Conservation (phyloP, 257 asterid genomes). For the Thymus mandschuricus region DNA sequence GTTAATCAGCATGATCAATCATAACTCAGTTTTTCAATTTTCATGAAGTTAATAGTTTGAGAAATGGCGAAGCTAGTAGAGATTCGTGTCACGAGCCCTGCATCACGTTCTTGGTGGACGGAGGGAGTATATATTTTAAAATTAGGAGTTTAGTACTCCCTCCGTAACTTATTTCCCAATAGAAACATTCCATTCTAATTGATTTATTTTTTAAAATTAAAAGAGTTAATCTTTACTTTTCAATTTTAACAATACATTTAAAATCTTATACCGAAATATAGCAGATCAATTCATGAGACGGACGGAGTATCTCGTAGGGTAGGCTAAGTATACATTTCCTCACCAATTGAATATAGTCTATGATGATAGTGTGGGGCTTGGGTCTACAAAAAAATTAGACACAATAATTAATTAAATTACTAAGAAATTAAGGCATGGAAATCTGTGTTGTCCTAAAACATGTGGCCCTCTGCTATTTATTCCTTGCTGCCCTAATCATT, state of each 20-base stretch:
- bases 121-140: background rate
- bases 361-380: background rate
- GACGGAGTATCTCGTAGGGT: no score
- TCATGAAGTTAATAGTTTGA: no score
- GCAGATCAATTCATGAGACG: no score
- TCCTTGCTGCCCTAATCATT: conserved; percentile 4
- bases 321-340: background rate
- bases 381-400: conserved; percentile 1
- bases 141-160: background rate
- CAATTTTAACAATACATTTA: no score
- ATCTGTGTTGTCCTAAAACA: conserved; percentile 23
- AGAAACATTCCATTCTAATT: no score
- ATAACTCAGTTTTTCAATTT: no score
- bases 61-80: no score
- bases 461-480: conserved; percentile 18
- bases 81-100: no score
- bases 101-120: background rate
- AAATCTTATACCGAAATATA: no score
- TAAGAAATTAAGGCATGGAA: conserved; percentile 11
- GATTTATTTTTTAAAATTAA: background rate
- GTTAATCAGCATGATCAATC: no score
- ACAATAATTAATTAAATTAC: conserved; percentile 20
- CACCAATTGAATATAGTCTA: background rate
- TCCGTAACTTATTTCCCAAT: background rate
- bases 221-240: no score